Evolutionary conservation across 257 asterid genomes (phyloP).

Genomic region (Plantago major): DNA sequence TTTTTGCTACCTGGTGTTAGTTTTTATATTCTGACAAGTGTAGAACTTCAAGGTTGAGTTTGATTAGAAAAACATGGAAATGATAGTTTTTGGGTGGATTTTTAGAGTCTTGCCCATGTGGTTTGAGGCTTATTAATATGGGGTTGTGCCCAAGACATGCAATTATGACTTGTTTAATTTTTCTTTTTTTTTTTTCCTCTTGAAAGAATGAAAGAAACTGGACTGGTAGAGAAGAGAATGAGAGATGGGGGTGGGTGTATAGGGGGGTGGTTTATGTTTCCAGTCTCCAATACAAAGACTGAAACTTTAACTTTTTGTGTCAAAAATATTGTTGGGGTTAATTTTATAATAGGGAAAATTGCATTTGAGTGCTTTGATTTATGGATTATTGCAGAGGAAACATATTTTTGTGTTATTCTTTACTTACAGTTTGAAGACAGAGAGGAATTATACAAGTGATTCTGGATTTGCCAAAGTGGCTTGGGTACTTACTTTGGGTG

Average conservation of each 20-base stretch:
- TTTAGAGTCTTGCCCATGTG: constrained; percentile 57
- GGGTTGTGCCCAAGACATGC: constrained; percentile 62
- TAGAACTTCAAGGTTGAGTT: constrained; percentile 46
- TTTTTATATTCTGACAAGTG: constrained; percentile 44
- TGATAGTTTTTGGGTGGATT: constrained; percentile 22
- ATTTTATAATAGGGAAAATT: background rate
- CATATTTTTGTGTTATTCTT: constrained; percentile 39
- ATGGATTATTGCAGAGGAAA: background rate
- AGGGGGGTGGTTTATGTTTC: constrained; percentile 46
- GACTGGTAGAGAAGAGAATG: constrained; percentile 23
- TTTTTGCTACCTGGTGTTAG: constrained; percentile 3
- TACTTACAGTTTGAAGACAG: constrained; percentile 47
- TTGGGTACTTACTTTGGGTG: constrained; percentile 50
- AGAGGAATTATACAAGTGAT: constrained; percentile 55
- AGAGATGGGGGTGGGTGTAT: constrained; percentile 5
- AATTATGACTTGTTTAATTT: constrained; percentile 20
- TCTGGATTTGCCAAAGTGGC: constrained; percentile 42
- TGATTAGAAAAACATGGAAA: constrained; percentile 21
- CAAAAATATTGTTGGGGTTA: constrained; percentile 12
- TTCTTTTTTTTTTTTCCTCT: constrained; percentile 16
- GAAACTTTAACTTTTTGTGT: constrained; percentile 46
- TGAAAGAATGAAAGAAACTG: constrained; percentile 15
- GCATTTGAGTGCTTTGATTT: background rate
- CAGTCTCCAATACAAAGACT: constrained; percentile 83
- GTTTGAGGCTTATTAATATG: constrained; percentile 57